These are phyloP conservation scores for Dryadomyces quercus-mongolicae DNA, from an alignment of 2,329 filamentous ascomycete species.

Conservation along the genomic window DNA sequence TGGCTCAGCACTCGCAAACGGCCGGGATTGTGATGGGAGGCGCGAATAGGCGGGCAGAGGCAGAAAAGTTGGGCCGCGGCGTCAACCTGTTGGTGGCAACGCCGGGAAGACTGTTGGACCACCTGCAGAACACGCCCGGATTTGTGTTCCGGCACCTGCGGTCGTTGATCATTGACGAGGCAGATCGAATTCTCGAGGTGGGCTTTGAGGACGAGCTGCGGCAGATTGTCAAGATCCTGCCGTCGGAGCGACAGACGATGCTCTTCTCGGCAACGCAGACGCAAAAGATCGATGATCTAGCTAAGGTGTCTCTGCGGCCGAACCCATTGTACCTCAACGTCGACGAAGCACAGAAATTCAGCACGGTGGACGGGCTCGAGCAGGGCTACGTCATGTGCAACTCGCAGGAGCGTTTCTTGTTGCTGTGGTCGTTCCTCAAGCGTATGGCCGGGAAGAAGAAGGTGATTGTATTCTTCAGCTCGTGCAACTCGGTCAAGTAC, in stretches of 20 bases:
- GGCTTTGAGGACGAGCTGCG: slow-evolving; percentile 99
- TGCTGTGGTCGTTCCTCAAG: slow-evolving; percentile 91
- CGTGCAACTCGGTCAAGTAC: slow-evolving; percentile 90
- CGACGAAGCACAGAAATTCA: slow-evolving; percentile 64
- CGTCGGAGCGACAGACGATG: slow-evolving; percentile 84
- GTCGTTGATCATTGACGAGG: slow-evolving; percentile 89
- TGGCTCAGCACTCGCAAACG: slow-evolving; percentile 86
- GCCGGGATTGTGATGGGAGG: slow-evolving; percentile 69
- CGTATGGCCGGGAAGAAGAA: slow-evolving; percentile 92
- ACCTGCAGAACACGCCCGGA: slow-evolving; percentile 80
- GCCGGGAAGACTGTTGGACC: slow-evolving; percentile 82
- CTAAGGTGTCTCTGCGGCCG: slow-evolving; percentile 79
- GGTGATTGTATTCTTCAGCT: slow-evolving; percentile 93
- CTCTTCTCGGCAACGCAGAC: slow-evolving; percentile 98
- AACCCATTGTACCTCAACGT: slow-evolving; percentile 97
- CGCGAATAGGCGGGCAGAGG: slow-evolving; percentile 80
- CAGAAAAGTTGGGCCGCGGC: slow-evolving; percentile 86
- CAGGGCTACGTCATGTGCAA: slow-evolving; percentile 95
- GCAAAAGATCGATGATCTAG: slow-evolving; percentile 95
- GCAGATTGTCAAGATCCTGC: slow-evolving; percentile 88
- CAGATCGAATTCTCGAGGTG: slow-evolving; percentile 90
- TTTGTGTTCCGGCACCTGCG: slow-evolving; percentile 91
- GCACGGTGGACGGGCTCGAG: slow-evolving; percentile 85
- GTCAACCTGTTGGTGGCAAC: slow-evolving; percentile 93
- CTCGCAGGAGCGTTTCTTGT: slow-evolving; percentile 81